Conservation (phyloP, 2,329 filamentous ascomycete species). For the Trichothecium roseum region DNA sequence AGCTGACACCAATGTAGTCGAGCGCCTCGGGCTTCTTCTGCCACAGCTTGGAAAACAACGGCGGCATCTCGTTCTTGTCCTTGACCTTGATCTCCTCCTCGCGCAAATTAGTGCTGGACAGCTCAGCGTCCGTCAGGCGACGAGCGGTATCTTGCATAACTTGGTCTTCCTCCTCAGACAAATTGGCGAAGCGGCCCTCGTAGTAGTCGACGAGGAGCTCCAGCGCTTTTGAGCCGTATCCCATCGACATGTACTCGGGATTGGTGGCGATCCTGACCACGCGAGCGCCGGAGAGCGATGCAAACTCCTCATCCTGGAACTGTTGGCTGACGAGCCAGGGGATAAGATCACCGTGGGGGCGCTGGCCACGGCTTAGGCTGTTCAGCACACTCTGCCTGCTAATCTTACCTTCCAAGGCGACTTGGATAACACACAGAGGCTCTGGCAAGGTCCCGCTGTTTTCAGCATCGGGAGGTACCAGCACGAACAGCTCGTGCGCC, state of each 20-base stretch:
- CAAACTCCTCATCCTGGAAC: constrained; percentile 96
- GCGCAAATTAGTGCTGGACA: constrained; percentile 64
- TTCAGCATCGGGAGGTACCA: constrained; percentile 77
- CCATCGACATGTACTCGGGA: constrained; percentile 85
- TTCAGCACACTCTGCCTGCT: constrained; percentile 87
- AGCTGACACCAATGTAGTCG: constrained; percentile 93
- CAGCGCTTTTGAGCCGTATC: constrained; percentile 83
- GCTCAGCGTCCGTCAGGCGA: constrained; percentile 71
- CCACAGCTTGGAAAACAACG: constrained; percentile 78
- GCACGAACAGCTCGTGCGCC: constrained; percentile 89
- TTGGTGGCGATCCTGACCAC: constrained; percentile 94
- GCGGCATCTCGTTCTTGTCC: constrained; percentile 85
- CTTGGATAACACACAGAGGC: constrained; percentile 88
- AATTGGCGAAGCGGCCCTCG: constrained; percentile 78
- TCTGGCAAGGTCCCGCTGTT: constrained; percentile 73
- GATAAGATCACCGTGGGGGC: constrained; percentile 86
- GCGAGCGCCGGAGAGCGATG: constrained; percentile 80
- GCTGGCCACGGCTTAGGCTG: constrained; percentile 76
- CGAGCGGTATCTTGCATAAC: constrained; percentile 54
- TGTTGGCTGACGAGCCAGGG: constrained; percentile 97
- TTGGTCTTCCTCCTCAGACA: constrained; percentile 59
- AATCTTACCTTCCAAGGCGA: constrained; percentile 89
- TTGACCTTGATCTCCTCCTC: constrained; percentile 84
- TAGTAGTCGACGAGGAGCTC: constrained; percentile 87
- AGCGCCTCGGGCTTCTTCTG: constrained; percentile 71